A percentile compares a stretch with the other conserved stretches of the same genome.
Conservation (phyloP, 345 rosid genomes). For the Kernera saxatilis region DNA sequence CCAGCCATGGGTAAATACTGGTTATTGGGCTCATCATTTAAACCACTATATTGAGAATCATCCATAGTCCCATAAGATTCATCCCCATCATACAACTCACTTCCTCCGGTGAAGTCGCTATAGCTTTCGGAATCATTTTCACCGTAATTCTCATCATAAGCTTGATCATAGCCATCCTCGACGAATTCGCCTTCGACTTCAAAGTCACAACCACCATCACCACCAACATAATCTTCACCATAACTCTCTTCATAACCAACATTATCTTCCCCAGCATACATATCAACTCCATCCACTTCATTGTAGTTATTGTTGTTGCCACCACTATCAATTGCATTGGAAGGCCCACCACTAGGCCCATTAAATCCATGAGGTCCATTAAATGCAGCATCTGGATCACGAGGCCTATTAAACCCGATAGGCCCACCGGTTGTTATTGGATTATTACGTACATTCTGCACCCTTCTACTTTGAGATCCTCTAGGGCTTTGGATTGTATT, state of each 20-base stretch:
- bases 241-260: conserved; percentile 1
- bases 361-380: conserved; percentile 1
- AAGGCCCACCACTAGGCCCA: conserved; percentile 14
- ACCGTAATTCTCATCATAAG: conserved; percentile 14
- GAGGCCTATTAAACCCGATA: conserved; percentile 2
- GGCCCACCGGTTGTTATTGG: background rate
- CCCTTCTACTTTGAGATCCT: conserved; percentile 1
- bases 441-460: conserved; percentile 6
- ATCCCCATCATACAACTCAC: conserved; percentile 17
- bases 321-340: conserved; percentile 5
- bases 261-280: conserved; percentile 2
- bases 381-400: background rate
- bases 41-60: background rate
- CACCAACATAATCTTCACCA: conserved; percentile 1
- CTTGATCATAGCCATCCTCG: background rate
- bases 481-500: background rate
- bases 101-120: conserved; percentile 4
- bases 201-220: background rate
- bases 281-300: background rate
- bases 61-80: conserved; percentile 2
- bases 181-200: background rate
- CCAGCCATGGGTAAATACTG: conserved; percentile 6
- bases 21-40: background rate
- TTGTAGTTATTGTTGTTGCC: conserved; percentile 19
- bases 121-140: conserved; percentile 16